Percentiles rank a stretch among this genome's conserved stretches.
phyloP scores from a whole-genome alignment of 2,329 filamentous ascomycete genomes.

The Byssochlamys sp. region DNA sequence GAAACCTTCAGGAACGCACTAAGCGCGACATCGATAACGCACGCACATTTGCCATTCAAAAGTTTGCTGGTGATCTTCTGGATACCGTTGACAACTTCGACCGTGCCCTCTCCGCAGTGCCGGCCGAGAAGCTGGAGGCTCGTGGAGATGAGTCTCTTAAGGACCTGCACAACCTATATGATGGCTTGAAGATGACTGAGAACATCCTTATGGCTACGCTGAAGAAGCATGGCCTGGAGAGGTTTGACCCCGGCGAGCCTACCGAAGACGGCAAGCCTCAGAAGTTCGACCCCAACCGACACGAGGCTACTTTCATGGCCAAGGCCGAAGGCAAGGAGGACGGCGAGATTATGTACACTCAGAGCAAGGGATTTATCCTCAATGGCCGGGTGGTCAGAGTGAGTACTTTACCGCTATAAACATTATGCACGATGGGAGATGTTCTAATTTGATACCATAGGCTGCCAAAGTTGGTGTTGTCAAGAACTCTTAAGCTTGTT shows the following conservation, averaged over 20 bases:
- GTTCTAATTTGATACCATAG: conserved; percentile 17
- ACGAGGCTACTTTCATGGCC: conserved; percentile 93
- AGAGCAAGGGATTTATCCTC: conserved; percentile 90
- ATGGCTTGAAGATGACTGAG: conserved; percentile 93
- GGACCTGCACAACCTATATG: conserved; percentile 71
- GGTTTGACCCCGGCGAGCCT: conserved; percentile 60
- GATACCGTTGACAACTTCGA: conserved; percentile 96
- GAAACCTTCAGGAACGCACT: conserved; percentile 92
- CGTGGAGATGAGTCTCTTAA: conserved; percentile 48
- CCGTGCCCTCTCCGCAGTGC: conserved; percentile 73
- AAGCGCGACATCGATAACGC: conserved; percentile 79
- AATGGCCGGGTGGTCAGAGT: conserved; percentile 78
- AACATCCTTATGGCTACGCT: conserved; percentile 75
- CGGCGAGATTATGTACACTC: conserved; percentile 78
- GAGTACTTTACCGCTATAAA: conserved; percentile 14
- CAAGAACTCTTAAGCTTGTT: conserved; percentile 55
- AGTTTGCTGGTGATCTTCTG: conserved; percentile 87
- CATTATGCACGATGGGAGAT: conserved; percentile 2
- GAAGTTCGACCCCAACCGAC: conserved; percentile 91
- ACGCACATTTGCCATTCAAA: conserved; percentile 85
- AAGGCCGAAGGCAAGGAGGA: conserved; percentile 81
- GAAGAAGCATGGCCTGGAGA: conserved; percentile 86
- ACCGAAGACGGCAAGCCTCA: conserved; percentile 49
- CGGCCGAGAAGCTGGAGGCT: conserved; percentile 58
- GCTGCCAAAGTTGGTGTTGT: conserved; percentile 94